Evolutionary conservation across 345 rosid genomes (phyloP).

Genomic region (Hibiscus mutabilis): DNA sequence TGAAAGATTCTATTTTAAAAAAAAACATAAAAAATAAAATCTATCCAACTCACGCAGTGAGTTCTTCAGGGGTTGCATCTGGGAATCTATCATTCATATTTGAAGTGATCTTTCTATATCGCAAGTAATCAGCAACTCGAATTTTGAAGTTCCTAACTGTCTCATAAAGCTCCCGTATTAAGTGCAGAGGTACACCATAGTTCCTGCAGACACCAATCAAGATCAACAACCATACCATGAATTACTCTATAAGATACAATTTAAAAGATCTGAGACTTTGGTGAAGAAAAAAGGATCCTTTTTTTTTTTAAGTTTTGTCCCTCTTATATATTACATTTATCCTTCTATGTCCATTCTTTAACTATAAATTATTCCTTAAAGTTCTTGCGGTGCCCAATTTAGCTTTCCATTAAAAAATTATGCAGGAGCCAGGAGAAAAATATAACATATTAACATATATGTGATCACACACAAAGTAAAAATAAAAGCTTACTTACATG

Average conservation of each 20-base stretch:
- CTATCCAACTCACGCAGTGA: slow-evolving; percentile 50
- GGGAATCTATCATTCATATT: slow-evolving; percentile 97
- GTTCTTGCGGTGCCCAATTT: not conserved
- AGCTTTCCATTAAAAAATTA: not conserved
- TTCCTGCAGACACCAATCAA: slow-evolving; percentile 46
- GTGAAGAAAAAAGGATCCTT: not conserved
- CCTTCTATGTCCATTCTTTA: not conserved
- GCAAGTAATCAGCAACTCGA: slow-evolving; percentile 85
- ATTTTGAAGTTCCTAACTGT: slow-evolving; percentile 88
- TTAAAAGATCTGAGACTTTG: not conserved
- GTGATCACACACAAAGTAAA: not conserved
- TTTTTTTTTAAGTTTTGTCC: not conserved
- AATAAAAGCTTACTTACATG: slow-evolving; percentile 53
- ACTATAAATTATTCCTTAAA: not conserved
- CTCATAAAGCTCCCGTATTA: slow-evolving; percentile 93
- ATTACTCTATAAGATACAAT: not conserved
- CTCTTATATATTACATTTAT: not conserved
- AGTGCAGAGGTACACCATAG: slow-evolving; percentile 90
- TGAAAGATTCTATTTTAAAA: not conserved
- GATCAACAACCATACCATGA: not conserved
- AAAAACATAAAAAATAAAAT: not conserved
- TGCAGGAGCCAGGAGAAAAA: not conserved
- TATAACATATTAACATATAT: not conserved
- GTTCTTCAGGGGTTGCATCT: slow-evolving; percentile 89
- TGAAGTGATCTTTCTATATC: slow-evolving; percentile 90